These are phyloP conservation scores for Ramularia endophylla DNA, from an alignment of 2,329 filamentous ascomycete species.

Conservation along the genomic window DNA sequence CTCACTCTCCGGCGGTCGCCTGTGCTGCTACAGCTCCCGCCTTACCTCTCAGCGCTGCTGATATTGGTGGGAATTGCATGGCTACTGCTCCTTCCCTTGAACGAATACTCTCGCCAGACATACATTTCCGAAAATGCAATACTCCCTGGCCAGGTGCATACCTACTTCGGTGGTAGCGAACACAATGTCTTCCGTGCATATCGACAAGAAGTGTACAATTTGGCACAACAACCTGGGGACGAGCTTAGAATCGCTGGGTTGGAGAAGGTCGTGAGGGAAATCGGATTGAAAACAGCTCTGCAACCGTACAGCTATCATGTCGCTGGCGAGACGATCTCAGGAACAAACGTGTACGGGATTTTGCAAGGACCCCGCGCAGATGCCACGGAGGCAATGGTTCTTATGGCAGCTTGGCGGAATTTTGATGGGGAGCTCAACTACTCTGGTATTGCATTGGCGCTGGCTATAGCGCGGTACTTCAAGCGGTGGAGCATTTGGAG, in stretches of 20 bases:
- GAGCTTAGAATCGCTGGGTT: slow-evolving; percentile 48
- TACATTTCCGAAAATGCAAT: slow-evolving; percentile 98
- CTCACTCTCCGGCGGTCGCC: slow-evolving; percentile 72
- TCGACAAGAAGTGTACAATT: slow-evolving; percentile 68
- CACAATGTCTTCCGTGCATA: slow-evolving; percentile 92
- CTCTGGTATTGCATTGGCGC: slow-evolving; percentile 77
- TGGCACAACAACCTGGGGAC: slow-evolving; percentile 42
- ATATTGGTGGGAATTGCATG: slow-evolving; percentile 80
- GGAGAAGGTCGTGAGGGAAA: slow-evolving; percentile 66
- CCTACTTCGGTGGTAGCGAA: slow-evolving; percentile 94
- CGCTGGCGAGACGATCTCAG: slow-evolving; percentile 65
- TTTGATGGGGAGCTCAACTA: slow-evolving; percentile 72
- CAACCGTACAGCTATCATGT: slow-evolving; percentile 85
- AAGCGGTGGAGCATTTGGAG: slow-evolving; percentile 98
- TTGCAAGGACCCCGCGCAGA: slow-evolving; percentile 90
- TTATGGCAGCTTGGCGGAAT: slow-evolving; percentile 85
- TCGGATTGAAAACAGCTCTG: slow-evolving; percentile 78
- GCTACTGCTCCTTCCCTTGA: slow-evolving; percentile 81
- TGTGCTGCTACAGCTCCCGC: slow-evolving; percentile 74
- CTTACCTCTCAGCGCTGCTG: slow-evolving; percentile 79
- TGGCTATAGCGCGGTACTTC: slow-evolving; percentile 90
- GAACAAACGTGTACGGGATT: slow-evolving; percentile 90
- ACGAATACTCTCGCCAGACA: slow-evolving; percentile 84
- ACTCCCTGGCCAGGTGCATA: slow-evolving; percentile 91
- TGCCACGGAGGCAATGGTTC: slow-evolving; percentile 92